Conservation (phyloP, 108 stramenopile species). For the Seminavis robusta region DNA sequence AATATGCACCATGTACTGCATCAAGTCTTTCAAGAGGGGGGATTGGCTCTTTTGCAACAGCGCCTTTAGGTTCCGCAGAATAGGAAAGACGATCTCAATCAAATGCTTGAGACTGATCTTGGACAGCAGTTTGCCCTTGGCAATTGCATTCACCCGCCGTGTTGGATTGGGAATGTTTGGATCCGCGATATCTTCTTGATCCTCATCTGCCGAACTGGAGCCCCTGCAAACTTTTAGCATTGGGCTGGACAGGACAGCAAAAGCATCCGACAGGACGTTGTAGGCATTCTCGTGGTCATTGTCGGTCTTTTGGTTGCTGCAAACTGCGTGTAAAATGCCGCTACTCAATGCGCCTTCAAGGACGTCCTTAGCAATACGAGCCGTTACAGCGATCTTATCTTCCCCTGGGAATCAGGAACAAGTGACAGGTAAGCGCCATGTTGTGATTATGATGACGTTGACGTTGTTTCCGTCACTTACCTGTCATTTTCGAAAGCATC, state of each 20-base stretch:
- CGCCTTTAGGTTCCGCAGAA: conserved; percentile 83
- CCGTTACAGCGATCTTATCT: conserved; percentile 88
- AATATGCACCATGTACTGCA: conserved; percentile 78
- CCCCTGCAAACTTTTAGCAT: conserved; percentile 67
- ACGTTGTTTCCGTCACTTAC: too few species aligned
- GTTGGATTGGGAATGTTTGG: conserved; percentile 43
- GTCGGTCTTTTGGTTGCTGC: conserved; percentile 19
- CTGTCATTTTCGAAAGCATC: conserved; percentile 77
- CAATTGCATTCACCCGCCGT: conserved; percentile 55
- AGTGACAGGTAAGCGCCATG: too few species aligned
- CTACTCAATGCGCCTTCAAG: conserved; percentile 68
- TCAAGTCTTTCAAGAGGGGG: conserved; percentile 80
- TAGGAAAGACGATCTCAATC: conserved; percentile 89
- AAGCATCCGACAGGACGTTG: conserved; percentile 64
- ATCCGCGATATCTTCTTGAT: conserved; percentile 53
- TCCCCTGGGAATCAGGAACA: too few species aligned
- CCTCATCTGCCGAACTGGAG: conserved; percentile 41
- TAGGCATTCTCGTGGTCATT: conserved; percentile 41
- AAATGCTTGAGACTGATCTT: conserved; percentile 90
- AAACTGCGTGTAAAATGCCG: conserved; percentile 54
- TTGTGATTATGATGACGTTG: too few species aligned
- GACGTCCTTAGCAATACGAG: conserved; percentile 83
- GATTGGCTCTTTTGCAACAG: conserved; percentile 77
- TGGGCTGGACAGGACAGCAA: conserved; percentile 56
- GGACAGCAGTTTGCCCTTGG: conserved; percentile 76